Conservation (phyloP, 345 rosid genomes). For the Eucalyptus cloeziana region DNA sequence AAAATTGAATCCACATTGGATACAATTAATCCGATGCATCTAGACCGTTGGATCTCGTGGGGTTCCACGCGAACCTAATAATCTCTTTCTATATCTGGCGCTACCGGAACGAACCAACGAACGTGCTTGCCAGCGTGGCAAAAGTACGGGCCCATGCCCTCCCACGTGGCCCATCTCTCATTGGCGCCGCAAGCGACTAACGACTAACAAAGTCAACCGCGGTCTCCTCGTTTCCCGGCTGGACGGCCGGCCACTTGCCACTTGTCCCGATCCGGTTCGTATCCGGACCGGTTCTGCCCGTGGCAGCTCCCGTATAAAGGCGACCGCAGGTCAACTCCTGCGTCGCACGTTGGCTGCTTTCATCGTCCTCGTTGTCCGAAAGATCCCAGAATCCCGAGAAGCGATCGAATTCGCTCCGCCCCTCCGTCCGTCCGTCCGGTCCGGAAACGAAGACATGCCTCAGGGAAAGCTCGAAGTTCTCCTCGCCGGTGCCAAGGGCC, state of each 20-base stretch:
- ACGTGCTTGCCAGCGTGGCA: neutral
- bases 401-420: neutral
- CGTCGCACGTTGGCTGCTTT: neutral
- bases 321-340: neutral
- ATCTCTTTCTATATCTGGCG: too few species aligned
- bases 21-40: neutral
- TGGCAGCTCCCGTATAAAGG: neutral
- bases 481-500: conserved; percentile 31
- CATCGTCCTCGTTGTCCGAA: neutral
- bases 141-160: neutral
- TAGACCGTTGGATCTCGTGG: neutral
- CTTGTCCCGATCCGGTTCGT: neutral
- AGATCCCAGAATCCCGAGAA: neutral
- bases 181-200: neutral
- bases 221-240: neutral
- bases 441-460: conserved; percentile 5
- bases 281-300: neutral
- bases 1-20: neutral
- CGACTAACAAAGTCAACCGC: neutral
- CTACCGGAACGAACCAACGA: neutral
- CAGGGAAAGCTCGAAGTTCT: conserved; percentile 34
- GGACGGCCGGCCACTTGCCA: neutral
- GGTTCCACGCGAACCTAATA: neutral
- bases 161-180: neutral
- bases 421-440: neutral